Conservation (phyloP, 495 filamentous ascomycete species). For the Aspergillus hancockii region DNA sequence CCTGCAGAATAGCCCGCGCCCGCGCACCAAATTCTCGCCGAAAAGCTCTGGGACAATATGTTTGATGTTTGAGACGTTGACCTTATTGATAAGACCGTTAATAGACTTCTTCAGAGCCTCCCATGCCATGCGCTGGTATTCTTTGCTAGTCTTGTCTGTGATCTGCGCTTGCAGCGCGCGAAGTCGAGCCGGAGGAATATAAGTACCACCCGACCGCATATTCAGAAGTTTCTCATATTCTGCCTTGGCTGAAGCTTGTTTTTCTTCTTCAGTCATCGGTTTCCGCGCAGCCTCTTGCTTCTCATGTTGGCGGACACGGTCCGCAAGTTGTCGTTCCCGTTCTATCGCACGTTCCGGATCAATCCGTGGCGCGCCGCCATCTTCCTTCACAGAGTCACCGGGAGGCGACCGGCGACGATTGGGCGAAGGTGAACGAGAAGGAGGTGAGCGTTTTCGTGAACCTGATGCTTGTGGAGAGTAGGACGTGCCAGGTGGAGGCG, state of each 20-base stretch:
- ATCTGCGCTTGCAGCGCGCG: conserved; percentile 93
- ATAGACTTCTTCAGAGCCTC: conserved; percentile 98
- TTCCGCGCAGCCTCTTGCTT: conserved; percentile 51
- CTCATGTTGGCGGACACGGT: conserved; percentile 59
- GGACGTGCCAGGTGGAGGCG: conserved; percentile 58
- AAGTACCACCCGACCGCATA: conserved; percentile 91
- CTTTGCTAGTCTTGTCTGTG: conserved; percentile 92
- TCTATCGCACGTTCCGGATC: conserved; percentile 60
- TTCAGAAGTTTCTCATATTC: conserved; percentile 89
- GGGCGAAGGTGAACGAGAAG: conserved; percentile 64
- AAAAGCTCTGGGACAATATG: conserved; percentile 95
- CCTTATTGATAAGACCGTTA: conserved; percentile 97
- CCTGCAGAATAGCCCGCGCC: conserved; percentile 88
- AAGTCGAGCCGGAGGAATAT: conserved; percentile 89
- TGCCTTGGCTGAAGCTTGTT: conserved; percentile 77
- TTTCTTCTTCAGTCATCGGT: conserved; percentile 76
- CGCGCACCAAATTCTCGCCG: conserved; percentile 87
- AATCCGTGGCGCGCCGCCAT: conserved; percentile 46
- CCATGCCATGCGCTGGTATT: conserved; percentile 99
- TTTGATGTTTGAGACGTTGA: conserved; percentile 97
- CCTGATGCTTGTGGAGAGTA: conserved; percentile 46
- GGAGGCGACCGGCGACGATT: conserved; percentile 62
- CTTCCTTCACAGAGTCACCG: conserved; percentile 37
- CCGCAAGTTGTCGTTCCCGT: conserved; percentile 62
- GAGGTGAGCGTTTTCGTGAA: conserved; percentile 62